These are phyloP conservation scores for Aspergillus novoparasiticus DNA, from an alignment of 2,329 filamentous ascomycete genomes.

Conservation along the genomic window DNA sequence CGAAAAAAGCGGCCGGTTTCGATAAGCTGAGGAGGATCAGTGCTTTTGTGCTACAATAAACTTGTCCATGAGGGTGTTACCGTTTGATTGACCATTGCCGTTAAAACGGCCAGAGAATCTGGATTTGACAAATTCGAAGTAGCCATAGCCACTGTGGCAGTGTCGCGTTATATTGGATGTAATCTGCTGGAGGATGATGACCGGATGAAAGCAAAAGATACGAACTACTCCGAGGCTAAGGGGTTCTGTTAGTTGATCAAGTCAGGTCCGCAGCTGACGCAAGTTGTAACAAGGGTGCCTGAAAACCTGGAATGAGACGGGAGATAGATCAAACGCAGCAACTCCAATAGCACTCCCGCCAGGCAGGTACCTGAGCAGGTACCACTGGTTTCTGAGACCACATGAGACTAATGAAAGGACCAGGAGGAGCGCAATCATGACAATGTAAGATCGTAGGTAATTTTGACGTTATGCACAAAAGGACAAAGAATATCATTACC, in stretches of 20 bases:
- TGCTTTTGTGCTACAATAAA: background rate
- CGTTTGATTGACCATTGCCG: slow-evolving; percentile 41
- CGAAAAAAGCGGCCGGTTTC: slow-evolving; percentile 46
- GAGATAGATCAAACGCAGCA: background rate
- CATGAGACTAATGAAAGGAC: background rate
- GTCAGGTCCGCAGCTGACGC: background rate
- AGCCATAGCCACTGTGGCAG: slow-evolving; percentile 21
- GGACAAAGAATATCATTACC: background rate
- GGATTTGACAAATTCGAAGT: slow-evolving; percentile 29
- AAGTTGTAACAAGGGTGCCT: background rate
- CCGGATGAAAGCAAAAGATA: background rate
- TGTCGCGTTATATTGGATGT: background rate
- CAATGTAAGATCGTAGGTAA: background rate
- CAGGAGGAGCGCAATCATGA: background rate
- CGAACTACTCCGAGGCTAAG: background rate
- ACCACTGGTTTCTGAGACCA: background rate
- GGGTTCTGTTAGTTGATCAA: background rate
- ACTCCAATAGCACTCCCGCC: background rate
- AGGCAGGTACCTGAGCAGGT: background rate
- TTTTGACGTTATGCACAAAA: background rate
- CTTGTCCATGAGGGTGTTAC: slow-evolving; percentile 23
- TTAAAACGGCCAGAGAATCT: slow-evolving; percentile 39
- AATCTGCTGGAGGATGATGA: background rate
- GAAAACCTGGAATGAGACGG: background rate
- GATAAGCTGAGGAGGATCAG: slow-evolving; percentile 39